These are phyloP conservation scores for Apophysomyces elegans DNA, from an alignment of 371 early-diverging fungal genomes.

Conservation along the genomic window DNA sequence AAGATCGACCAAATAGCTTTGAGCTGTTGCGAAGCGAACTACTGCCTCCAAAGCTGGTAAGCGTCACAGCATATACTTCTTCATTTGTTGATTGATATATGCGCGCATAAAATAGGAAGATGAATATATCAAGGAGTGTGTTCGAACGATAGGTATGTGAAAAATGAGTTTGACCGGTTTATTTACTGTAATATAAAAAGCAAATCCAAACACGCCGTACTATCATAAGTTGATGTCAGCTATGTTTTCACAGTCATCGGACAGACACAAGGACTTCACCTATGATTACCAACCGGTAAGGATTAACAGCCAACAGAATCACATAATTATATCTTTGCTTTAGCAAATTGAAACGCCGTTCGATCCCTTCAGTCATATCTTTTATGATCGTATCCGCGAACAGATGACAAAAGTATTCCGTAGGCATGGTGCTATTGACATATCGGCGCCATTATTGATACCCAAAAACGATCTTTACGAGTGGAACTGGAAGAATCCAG, in stretches of 20 bases:
- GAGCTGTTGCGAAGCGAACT: slow-evolving; percentile 82
- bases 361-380: slow-evolving; percentile 68
- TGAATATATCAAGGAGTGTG: slow-evolving; percentile 90
- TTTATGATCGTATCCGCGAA: slow-evolving; percentile 74
- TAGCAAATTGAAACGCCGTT: slow-evolving; percentile 46
- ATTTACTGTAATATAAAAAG: slow-evolving; percentile 27
- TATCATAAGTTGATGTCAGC: slow-evolving; percentile 82
- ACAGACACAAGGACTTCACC: slow-evolving; percentile 88
- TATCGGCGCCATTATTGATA: slow-evolving; percentile 83
- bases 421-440: slow-evolving; percentile 86
- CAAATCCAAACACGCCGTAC: slow-evolving; percentile 88
- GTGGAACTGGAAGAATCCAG: slow-evolving; percentile 70
- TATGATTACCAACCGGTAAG: slow-evolving; percentile 82
- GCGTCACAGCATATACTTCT: not conserved
- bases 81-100: not conserved
- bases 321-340: not conserved
- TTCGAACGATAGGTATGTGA: slow-evolving; percentile 73
- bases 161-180: not conserved
- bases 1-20: slow-evolving; percentile 82
- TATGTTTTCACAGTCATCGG: slow-evolving; percentile 79
- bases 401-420: slow-evolving; percentile 82
- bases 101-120: slow-evolving; percentile 63
- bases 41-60: slow-evolving; percentile 77
- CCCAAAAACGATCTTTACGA: slow-evolving; percentile 81
- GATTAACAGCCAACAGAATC: not conserved